Evolutionary conservation across 1,139 yeast species (phyloP).

Genomic region (Yamadazyma sp.): DNA sequence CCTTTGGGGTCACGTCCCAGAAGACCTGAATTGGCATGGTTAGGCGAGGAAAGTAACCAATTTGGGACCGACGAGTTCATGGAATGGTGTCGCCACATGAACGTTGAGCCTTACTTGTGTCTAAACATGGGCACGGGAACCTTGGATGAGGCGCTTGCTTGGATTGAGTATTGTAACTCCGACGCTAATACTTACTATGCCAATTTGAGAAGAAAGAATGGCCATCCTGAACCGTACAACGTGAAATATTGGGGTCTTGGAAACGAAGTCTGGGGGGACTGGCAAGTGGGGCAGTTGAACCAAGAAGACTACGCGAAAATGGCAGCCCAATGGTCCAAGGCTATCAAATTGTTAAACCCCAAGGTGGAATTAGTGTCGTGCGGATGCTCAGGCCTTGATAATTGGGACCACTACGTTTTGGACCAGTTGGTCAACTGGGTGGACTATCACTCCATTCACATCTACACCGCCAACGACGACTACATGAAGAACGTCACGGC

Average conservation of each 20-base stretch:
- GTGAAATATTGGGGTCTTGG: constrained; percentile 37
- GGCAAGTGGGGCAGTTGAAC: constrained; percentile 34
- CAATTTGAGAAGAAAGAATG: constrained; percentile 25
- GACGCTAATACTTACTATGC: constrained; percentile 26
- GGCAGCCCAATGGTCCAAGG: constrained; percentile 33
- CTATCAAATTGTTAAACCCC: constrained; percentile 28
- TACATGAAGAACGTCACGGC: constrained; percentile 25
- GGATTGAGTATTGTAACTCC: constrained; percentile 34
- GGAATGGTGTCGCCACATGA: constrained; percentile 28
- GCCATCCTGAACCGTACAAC: constrained; percentile 30
- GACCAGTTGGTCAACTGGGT: constrained; percentile 24
- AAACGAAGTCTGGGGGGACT: constrained; percentile 34
- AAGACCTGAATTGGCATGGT: constrained; percentile 33
- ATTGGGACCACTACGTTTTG: constrained; percentile 28
- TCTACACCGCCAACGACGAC: constrained; percentile 26
- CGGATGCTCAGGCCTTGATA: constrained; percentile 26
- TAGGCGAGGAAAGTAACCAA: constrained; percentile 25
- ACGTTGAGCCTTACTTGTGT: constrained; percentile 29
- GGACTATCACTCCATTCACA: constrained; percentile 30
- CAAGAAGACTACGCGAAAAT: constrained; percentile 26
- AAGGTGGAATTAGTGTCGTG: constrained; percentile 25
- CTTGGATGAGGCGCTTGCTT: constrained; percentile 30
- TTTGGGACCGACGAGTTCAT: constrained; percentile 35
- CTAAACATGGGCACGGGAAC: constrained; percentile 37
- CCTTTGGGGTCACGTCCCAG: constrained; percentile 26